Base-by-base conservation (phyloP, 2,329 filamentous ascomycete species). In the Fusarium tuaranense region DNA sequence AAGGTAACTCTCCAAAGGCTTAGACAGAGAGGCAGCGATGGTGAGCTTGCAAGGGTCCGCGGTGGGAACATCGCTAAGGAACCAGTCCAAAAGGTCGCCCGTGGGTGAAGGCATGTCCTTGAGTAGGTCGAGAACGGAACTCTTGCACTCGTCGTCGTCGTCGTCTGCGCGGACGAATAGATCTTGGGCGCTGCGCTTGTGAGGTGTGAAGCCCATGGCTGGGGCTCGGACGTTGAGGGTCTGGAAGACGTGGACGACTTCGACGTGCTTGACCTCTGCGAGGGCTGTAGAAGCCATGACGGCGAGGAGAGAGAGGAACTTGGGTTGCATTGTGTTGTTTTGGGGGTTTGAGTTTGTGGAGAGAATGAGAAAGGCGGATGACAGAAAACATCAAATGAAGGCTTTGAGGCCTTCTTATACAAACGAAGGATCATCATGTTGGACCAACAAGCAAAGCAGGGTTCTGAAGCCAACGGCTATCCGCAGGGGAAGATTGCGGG, bases 211-310 rank as follows among this genome's bases (percentile, higher is more conserved):
- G 32, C 36, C 61, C 65, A 65, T 44, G 2, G 64, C 60, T n/a
- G 74, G 69, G 16, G 63, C 38, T 30, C 41, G 51, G 36, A 73
- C 59, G 20, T 75, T 67, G 10, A 75, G 72, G 22, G 63, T 63
- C 65, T 74, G 57, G 12, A 75, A 32, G 65, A 73, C 59, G 63
- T 73, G 72, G 16, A 74, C 63, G 16, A 74, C 72, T 1, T 74
- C 65, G 18, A 74, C 69, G 0, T 27, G 53, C 32, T 67, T 18
- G 34, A 75, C 60, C 4, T 67, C 32, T 20, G 62, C 10, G 16
- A 72, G 22, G 22, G 39, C 66, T 10, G 51, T 67, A 20, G 55
- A 69, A 25, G 57, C 69, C 13, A 63, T 38, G 16, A 70, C 72
- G 39, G 69, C 69, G 10, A 74, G 51, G 16, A 73, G 12, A 12